A percentile compares a stretch with the other conserved stretches of the same genome.
Evolutionary conservation across 495 filamentous ascomycete species (phyloP).

Genomic region (Aspergillus hancockii): DNA sequence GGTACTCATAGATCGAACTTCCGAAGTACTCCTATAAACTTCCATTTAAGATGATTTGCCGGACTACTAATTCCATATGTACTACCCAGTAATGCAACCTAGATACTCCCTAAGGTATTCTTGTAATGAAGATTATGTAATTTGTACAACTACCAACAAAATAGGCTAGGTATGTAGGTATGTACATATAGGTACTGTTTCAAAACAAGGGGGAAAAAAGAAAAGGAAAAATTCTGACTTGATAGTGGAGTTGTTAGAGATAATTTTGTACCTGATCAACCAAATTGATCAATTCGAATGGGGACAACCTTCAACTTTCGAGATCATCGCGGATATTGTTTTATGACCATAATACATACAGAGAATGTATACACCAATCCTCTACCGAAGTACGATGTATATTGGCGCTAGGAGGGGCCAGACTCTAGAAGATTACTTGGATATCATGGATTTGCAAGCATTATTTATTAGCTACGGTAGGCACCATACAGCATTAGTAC

Average conservation of each 20-base stretch:
- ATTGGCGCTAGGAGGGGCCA: conserved; percentile 17
- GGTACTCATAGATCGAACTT: too few relatives aligned
- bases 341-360: not conserved
- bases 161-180: not conserved
- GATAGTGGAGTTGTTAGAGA: conserved; percentile 1
- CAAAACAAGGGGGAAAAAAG: not conserved
- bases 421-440: conserved; percentile 5
- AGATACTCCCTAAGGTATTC: not conserved
- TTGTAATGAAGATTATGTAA: not conserved
- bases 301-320: not conserved
- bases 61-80: too few relatives aligned
- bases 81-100: not conserved
- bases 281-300: not conserved
- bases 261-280: not conserved
- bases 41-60: too few relatives aligned
- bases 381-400: not conserved
- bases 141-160: not conserved
- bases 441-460: not conserved
- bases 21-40: too few relatives aligned
- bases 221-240: conserved; percentile 1
- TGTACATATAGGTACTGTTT: not conserved
- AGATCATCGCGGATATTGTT: not conserved
- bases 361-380: not conserved
- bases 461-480: not conserved
- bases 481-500: conserved; percentile 3